Evolutionary conservation across 768 basidiomycete genomes (phyloP), one percentile per base, ranked within the genome.

Genomic region (Pleurotus djamor): DNA sequence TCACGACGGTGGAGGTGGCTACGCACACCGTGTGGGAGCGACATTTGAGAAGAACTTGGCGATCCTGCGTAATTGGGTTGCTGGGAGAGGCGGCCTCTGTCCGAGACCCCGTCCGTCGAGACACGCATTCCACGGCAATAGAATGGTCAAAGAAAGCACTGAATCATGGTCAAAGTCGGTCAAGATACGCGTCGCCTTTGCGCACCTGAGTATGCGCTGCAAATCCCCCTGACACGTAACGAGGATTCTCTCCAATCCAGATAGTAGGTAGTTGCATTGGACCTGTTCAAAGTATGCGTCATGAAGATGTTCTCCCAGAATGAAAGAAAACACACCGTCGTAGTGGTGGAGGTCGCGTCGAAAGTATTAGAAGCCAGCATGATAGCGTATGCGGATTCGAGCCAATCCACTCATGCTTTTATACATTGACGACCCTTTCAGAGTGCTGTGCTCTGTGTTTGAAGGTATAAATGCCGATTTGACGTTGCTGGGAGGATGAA

Each of bases 171-270:
- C 60, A 51, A 37, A 16, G 43, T 14, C 32, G 14, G 7, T 38
- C 16, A 47, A 59, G 59, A 66, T 55, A 33, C 5, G 38, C 38
- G 38, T 10, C 38, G n/a, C 38, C 10, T 41, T n/a, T n/a, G n/a
- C n/a, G 38, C 38, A 86, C 88, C 88, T 89, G 28, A 89, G 71
- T 13, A 87, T 71, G 21, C 87, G 78, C 67, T 90, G 88, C 5
- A 91, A 69, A 67, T 89, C 87, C 3, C 88, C 88, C 63, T 86
- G 86, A 0, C 87, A 82, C 35, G 86, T 82, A 28, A 89, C 77
- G 52, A 85, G 82, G 54, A 90, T 82, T 17, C 88, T 81, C 69
- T 90, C 88, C 16, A 89, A 62, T 36, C 86, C 86, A 33, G 81
- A 85, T 45, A 81, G 66, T 12, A 70, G 74, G 43, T 71, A 58